Base-by-base conservation (phyloP, 2,329 filamentous ascomycete genomes). In the Microsporum canis region DNA sequence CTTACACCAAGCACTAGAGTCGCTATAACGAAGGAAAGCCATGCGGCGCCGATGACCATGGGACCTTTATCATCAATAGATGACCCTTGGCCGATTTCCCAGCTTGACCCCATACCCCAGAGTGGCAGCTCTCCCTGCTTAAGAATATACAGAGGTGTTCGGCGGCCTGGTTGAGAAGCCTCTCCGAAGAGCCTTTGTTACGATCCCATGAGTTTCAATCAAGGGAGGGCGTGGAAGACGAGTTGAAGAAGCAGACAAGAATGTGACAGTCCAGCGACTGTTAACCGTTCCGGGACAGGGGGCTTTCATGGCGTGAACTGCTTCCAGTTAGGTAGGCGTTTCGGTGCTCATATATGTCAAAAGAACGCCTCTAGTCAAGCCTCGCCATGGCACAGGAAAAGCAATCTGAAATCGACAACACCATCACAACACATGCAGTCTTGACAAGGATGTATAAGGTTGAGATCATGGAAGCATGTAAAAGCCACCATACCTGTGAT, bases 51-150 rank as follows among this genome's bases (percentile, higher is more conserved):
- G 23, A 57, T 49, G 51, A 62, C 38, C 39, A 60, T 57, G 17
- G 49, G 47, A 3, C 61, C 61, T 57, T 57, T 62, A 41, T 62
- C 55, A 14, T 60, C 61, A 23, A 56, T 58, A 12, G 57, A 33
- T 31, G 23, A 33, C 43, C 17, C 43, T 12, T 58, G 34, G 14
- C 31, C 36, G 27, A 58, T 58, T 12, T 34, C 49, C 49, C 49
- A 53, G 14, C 29, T 29, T 53, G 27, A n/a, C 7, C 12, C 49
- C 49, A 53, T 53, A 3, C 12, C 33, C 14, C 27, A 7, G 6
- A 0, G 23, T 5, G 10, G 10, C 29, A 3, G 12, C 3, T 53
- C 12, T 31, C 31, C 7, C 29, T 53, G 31, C 8, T 53, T 34
- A 53, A n/a, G n/a, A 3, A 14, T 23, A 8, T 51, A n/a, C 34